phyloP scores from a whole-genome alignment of 768 basidiomycete species.

The Pleurotus sapidus region DNA sequence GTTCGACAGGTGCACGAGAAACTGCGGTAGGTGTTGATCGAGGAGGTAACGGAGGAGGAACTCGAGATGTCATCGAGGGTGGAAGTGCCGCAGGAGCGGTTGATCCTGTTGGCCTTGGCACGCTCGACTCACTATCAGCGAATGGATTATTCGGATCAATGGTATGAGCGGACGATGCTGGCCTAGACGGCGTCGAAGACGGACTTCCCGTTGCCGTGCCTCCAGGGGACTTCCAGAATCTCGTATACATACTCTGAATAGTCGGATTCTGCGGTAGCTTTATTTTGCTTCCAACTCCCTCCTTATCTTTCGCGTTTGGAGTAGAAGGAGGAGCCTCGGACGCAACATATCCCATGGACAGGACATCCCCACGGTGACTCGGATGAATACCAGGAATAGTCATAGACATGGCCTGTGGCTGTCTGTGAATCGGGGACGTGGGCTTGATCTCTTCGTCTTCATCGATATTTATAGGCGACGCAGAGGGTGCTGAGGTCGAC shows the following conservation, averaged over 20 bases:
- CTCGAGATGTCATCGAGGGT: conserved; percentile 25
- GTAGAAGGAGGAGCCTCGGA: conserved; percentile 34
- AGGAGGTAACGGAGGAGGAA: conserved; percentile 37
- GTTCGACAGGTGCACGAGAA: conserved; percentile 21
- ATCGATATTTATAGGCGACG: conserved; percentile 32
- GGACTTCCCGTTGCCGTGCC: neutral
- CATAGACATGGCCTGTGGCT: conserved; percentile 76
- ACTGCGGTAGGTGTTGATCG: conserved; percentile 31
- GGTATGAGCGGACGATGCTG: conserved; percentile 6
- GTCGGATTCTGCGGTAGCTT: conserved; percentile 43
- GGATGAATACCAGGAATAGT: conserved; percentile 86
- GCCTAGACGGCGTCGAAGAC: neutral
- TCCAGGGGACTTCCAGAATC: conserved; percentile 65
- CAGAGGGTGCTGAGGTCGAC: conserved; percentile 25
- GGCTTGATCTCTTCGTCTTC: conserved; percentile 26
- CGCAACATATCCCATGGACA: conserved; percentile 79
- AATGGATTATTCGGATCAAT: conserved; percentile 10
- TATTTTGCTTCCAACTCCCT: conserved; percentile 1
- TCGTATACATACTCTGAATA: conserved; percentile 62
- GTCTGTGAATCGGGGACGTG: conserved; percentile 47
- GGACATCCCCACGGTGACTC: conserved; percentile 79
- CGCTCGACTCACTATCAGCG: conserved; percentile 25
- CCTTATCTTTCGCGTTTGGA: conserved; percentile 30
- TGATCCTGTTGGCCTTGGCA: conserved; percentile 15
- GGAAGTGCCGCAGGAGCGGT: conserved; percentile 14